Percentiles rank a stretch among this genome's conserved stretches.
Conservation (phyloP, 768 basidiomycete genomes). For the Termitomyces sp. region DNA sequence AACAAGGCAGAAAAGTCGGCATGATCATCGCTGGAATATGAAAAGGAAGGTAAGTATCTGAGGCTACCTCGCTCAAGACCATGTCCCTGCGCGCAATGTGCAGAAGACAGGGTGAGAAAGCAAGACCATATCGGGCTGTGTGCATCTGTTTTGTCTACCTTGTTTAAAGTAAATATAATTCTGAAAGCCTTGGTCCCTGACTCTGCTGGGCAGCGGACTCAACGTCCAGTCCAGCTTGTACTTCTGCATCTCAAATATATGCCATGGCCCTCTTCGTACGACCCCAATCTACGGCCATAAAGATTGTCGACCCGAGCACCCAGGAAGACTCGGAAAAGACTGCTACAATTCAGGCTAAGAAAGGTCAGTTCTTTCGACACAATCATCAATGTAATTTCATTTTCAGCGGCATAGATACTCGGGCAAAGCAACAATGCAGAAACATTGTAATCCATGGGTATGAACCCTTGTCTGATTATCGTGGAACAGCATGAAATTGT, state of each 20-base stretch:
- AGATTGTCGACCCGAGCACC: conserved; percentile 63
- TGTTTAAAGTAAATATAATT: conserved; percentile 6
- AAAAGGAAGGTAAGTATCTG: no score
- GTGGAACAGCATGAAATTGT: not conserved
- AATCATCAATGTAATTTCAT: not conserved
- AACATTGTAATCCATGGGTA: conserved; percentile 93
- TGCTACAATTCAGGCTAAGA: conserved; percentile 35
- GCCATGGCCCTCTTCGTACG: conserved; percentile 69
- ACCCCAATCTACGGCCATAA: conserved; percentile 63
- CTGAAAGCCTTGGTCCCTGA: conserved; percentile 2
- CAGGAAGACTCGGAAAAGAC: conserved; percentile 34
- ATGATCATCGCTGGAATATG: no score
- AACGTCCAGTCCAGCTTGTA: conserved; percentile 11
- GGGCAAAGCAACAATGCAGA: conserved; percentile 71
- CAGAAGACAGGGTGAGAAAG: no score
- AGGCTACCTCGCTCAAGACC: no score
- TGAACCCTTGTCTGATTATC: conserved; percentile 5
- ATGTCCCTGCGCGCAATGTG: no score
- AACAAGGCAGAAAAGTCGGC: no score
- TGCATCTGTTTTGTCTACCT: conserved; percentile 7
- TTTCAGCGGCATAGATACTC: conserved; percentile 42
- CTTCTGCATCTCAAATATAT: conserved; percentile 1
- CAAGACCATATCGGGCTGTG: conserved; percentile 1
- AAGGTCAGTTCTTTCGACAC: conserved; percentile 42
- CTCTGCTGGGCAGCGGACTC: conserved; percentile 18